These are phyloP conservation scores for Syzygium malaccense DNA, from an alignment of 441 rosid species.

Conservation along the genomic window DNA sequence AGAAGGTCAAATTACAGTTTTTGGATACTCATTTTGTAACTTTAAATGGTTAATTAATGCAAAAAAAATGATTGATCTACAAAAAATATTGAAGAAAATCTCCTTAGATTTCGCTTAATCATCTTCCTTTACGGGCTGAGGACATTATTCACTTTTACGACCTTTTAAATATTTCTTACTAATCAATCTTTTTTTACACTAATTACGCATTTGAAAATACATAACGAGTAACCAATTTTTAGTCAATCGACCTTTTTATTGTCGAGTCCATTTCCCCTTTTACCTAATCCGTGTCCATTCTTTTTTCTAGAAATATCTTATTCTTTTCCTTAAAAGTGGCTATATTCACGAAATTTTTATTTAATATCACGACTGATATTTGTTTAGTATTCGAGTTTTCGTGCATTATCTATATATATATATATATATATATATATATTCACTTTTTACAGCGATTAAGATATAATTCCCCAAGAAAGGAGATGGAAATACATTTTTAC, in stretches of 20 bases:
- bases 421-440: background rate
- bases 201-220: background rate
- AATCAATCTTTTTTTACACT: no score
- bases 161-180: no score
- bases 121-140: no score
- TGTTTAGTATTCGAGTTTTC: background rate
- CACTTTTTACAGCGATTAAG: background rate
- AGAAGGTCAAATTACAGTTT: no score
- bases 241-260: background rate
- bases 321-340: background rate
- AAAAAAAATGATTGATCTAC: no score
- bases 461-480: background rate
- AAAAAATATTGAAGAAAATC: no score
- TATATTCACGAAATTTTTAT: background rate
- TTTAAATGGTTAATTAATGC: no score
- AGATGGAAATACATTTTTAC: background rate
- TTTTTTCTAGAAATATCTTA: background rate
- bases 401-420: no score
- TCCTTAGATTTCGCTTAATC: no score
- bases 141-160: no score
- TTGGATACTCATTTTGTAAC: no score
- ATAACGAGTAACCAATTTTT: background rate
- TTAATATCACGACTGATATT: background rate
- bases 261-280: background rate
- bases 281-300: background rate